phyloP scores from a whole-genome alignment of 2,329 filamentous ascomycete species.

The Phaeosphaeria sp. region DNA sequence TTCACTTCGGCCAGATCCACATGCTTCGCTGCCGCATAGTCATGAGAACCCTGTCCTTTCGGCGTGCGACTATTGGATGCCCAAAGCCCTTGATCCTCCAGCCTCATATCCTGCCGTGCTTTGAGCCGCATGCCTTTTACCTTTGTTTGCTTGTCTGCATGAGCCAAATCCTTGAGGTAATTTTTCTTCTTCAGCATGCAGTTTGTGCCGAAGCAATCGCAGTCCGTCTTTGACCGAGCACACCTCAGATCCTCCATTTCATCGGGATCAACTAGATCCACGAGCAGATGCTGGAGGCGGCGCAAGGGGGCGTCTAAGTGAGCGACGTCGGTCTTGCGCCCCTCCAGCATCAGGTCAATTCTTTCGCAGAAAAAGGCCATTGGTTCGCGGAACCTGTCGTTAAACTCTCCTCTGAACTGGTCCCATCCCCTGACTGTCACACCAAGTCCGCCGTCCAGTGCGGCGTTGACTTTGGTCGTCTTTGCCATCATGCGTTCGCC shows the following conservation, averaged over 20 bases:
- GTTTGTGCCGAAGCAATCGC: background rate
- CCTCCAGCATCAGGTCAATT: constrained; percentile 2
- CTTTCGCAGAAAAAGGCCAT: constrained; percentile 7
- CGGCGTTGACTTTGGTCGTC: background rate
- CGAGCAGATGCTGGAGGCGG: constrained; percentile 1
- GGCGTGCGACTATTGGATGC: background rate
- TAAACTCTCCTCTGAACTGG: background rate
- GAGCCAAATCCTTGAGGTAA: background rate
- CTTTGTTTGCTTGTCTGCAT: background rate
- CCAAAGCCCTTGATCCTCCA: background rate
- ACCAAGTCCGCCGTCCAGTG: background rate
- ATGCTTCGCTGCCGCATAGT: background rate
- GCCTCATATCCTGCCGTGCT: background rate
- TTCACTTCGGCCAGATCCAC: background rate
- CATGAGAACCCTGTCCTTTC: background rate
- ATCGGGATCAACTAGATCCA: background rate
- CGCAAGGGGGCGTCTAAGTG: background rate
- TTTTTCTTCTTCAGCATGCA: background rate
- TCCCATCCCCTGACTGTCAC: background rate
- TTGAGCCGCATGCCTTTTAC: background rate
- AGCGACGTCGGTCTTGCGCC: background rate
- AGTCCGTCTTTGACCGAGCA: background rate
- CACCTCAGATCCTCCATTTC: background rate
- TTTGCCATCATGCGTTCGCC: constrained; percentile 2
- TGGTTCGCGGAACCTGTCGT: background rate